Base-by-base conservation (phyloP, 192 early-diverging fungal species). In the Cetraspora pellucida region DNA sequence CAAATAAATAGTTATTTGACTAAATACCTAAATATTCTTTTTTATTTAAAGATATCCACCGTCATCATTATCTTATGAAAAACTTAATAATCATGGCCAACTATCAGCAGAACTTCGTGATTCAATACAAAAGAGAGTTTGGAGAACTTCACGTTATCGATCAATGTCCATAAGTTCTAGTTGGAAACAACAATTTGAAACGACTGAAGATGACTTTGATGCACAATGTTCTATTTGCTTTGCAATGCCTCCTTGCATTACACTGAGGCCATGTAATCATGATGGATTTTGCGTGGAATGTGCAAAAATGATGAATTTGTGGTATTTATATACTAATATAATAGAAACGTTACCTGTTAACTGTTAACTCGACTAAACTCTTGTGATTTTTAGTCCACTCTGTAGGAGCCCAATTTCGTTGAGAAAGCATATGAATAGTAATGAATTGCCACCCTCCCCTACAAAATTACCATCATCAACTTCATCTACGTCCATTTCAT, bases 181-280 rank as follows among this genome's bases (percentile, higher is more conserved):
- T 30, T 47, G 55, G 76, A 78, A 71, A 46, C 50, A 70, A 19
- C 64, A 69, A 21, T 19, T 78, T 2, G 65, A 67, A 11, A 31
- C 52, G 17, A 55, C 72, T 10, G 70, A 78, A 23, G 59, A 71
- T 13, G 73, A 81, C 44, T 52, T 66, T 64, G 80, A 81, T 55
- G 73, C 65, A 19, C 77, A 83, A 4, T 87, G 85, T 54, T 82
- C 81, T 10, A 84, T 87, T 45, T 87, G 85, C 52, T 87, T 85
- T 80, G 79, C 82, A 16, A 81, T 82, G 55, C 79, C 84, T n/a
- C 80, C 82, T 46, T 78, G 69, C 28, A 76, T 83, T 74, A 71
- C 78, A 0, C 64, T 87, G 21, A 65, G 82, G 45, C 85, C 85
- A 16, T 87, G 85, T 77, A 79, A 82, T 17, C 85, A 87, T 57